These are phyloP conservation scores for Noccaea caerulescens DNA, from an alignment of 345 rosid genomes.

Conservation along the genomic window DNA sequence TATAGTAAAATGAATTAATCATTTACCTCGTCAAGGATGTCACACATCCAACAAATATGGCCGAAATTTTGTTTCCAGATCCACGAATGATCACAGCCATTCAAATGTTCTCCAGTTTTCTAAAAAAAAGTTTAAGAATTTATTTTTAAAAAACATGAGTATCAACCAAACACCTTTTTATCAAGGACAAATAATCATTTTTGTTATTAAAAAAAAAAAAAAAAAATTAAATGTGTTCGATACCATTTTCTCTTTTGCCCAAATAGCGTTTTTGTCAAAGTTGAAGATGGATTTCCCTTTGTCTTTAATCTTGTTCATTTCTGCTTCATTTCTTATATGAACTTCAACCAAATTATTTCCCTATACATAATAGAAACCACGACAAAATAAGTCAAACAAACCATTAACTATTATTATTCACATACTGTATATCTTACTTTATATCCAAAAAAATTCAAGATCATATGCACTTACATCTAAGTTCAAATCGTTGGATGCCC, in stretches of 20 bases:
- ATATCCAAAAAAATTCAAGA: no score
- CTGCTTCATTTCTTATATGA: not conserved
- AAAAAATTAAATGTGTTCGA: not conserved
- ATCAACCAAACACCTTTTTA: not conserved
- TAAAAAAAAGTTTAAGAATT: not conserved
- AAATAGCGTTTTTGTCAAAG: not conserved
- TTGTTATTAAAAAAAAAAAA: no score
- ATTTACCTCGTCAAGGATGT: not conserved
- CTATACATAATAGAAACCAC: not conserved
- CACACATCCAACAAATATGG: constrained; percentile 12
- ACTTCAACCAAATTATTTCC: not conserved
- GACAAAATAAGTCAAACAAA: no score
- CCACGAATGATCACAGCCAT: constrained; percentile 5
- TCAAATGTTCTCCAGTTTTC: not conserved
- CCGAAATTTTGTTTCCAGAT: not conserved
- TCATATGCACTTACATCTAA: no score
- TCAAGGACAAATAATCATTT: not conserved
- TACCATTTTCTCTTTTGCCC: not conserved
- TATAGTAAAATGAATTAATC: not conserved
- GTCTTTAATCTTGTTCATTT: not conserved
- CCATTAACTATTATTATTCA: no score
- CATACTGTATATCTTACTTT: no score
- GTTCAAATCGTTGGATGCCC: not conserved
- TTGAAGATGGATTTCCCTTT: not conserved
- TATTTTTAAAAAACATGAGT: not conserved